phyloP scores from a whole-genome alignment of 73 alveolate genomes.

The Tetrahymena thermophila region DNA sequence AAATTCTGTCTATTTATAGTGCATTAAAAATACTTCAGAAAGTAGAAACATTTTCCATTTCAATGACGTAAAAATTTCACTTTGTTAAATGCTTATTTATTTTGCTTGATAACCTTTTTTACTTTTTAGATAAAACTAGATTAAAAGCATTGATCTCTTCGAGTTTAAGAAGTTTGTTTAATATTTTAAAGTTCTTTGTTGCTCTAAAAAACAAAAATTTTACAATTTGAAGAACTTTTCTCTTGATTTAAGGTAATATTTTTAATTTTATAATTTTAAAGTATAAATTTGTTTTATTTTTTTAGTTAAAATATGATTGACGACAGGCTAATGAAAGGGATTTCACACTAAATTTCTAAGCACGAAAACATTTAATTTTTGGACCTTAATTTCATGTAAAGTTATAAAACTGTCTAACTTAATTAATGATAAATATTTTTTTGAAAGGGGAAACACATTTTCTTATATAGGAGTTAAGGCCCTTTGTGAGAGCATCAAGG shows the following conservation, averaged over 20 bases:
- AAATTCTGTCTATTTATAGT: neutral
- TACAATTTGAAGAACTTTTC: neutral
- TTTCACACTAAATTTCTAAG: neutral
- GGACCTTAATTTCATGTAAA: neutral
- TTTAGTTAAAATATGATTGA: neutral
- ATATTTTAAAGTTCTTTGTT: neutral
- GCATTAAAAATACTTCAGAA: neutral
- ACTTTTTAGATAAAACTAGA: neutral
- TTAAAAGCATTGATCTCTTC: neutral
- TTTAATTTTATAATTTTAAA: neutral
- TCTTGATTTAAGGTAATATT: neutral
- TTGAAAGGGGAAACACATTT: neutral
- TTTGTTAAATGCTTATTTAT: neutral
- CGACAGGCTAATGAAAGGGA: neutral
- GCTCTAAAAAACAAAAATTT: neutral
- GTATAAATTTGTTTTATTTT: neutral
- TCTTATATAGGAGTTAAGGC: neutral
- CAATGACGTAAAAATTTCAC: neutral
- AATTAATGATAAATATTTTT: neutral
- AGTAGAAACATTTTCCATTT: neutral
- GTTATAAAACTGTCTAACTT: neutral
- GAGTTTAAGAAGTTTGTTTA: neutral
- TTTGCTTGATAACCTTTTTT: neutral
- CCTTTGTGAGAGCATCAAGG: neutral
- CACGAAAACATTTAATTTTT: neutral